Conservation (phyloP, 371 early-diverging fungal species). For the Coemansia sp. region DNA sequence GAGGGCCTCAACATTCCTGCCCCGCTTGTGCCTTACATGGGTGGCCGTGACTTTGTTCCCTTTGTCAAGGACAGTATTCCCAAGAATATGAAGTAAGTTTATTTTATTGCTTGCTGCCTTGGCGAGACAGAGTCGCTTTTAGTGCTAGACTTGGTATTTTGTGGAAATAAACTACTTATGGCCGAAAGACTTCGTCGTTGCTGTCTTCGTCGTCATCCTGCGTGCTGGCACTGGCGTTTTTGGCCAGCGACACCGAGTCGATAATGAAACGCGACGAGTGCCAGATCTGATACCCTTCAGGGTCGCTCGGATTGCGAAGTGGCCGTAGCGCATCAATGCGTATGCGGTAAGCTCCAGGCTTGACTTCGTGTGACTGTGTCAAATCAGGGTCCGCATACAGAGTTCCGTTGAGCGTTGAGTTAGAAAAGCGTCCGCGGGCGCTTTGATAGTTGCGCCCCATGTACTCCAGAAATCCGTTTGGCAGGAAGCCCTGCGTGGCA, state of each 20-base stretch:
- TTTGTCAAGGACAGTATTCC: conserved; percentile 58
- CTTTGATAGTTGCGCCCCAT: conserved; percentile 49
- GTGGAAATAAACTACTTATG: conserved; percentile 4
- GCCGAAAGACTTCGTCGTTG: conserved; percentile 14
- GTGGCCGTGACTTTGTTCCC: conserved; percentile 87
- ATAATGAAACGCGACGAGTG: conserved; percentile 37
- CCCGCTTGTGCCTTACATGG: conserved; percentile 90
- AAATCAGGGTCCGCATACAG: conserved; percentile 39
- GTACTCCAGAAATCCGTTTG: conserved; percentile 45
- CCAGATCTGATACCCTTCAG: conserved; percentile 45
- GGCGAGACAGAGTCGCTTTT: no score
- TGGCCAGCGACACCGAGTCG: conserved; percentile 38
- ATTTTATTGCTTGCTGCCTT: no score
- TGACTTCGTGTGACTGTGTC: conserved; percentile 21
- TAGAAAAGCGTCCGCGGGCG: conserved; percentile 34
- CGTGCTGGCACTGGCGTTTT: conserved; percentile 10
- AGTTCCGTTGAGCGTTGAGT: conserved; percentile 49
- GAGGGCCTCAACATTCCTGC: conserved; percentile 87
- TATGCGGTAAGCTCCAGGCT: conserved; percentile 39
- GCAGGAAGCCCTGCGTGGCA: conserved; percentile 37
- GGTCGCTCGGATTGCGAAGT: conserved; percentile 38
- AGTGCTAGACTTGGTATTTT: no score
- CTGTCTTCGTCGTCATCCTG: conserved; percentile 17
- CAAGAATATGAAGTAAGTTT: conserved; percentile 33
- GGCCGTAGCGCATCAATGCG: conserved; percentile 49